Evolutionary conservation across 2,329 filamentous ascomycete genomes (phyloP).

Genomic region (Teratosphaeria gauchensis): DNA sequence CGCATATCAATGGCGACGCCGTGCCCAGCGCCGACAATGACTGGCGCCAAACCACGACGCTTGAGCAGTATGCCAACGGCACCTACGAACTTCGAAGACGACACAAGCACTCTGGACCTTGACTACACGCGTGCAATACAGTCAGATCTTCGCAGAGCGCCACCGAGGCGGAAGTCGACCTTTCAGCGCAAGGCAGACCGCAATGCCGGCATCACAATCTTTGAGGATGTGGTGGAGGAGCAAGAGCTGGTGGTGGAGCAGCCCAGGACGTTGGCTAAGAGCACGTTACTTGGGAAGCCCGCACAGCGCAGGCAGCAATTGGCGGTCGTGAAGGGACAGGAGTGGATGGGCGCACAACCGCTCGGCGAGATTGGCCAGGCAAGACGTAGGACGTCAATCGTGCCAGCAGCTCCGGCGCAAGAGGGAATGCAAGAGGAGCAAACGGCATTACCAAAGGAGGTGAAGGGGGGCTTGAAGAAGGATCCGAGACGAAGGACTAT

Average conservation of each 20-base stretch:
- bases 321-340: constrained; percentile 1
- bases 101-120: constrained; percentile 18
- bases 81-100: constrained; percentile 9
- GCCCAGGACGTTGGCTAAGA: constrained; percentile 4
- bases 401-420: background rate
- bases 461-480: constrained; percentile 19
- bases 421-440: background rate
- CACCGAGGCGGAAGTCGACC: constrained; percentile 16
- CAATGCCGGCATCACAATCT: constrained; percentile 16
- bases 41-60: constrained; percentile 3
- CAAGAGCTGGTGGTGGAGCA: constrained; percentile 11
- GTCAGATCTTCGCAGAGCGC: constrained; percentile 17
- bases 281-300: constrained; percentile 19
- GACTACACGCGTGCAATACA: constrained; percentile 25
- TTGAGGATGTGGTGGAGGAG: constrained; percentile 25
- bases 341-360: constrained; percentile 5
- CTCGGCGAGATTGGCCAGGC: constrained; percentile 4
- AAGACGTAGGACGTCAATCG: constrained; percentile 1
- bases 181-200: constrained; percentile 13
- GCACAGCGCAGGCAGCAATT: constrained; percentile 11
- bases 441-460: background rate
- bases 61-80: constrained; percentile 7
- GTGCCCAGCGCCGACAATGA: constrained; percentile 15
- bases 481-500: constrained; percentile 40
- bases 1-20: constrained; percentile 17